A percentile compares a stretch with the other conserved stretches of the same genome.
These are phyloP conservation scores for Globisporangium irregulare DNA, from an alignment of 352 stramenopile species.

Conservation along the genomic window DNA sequence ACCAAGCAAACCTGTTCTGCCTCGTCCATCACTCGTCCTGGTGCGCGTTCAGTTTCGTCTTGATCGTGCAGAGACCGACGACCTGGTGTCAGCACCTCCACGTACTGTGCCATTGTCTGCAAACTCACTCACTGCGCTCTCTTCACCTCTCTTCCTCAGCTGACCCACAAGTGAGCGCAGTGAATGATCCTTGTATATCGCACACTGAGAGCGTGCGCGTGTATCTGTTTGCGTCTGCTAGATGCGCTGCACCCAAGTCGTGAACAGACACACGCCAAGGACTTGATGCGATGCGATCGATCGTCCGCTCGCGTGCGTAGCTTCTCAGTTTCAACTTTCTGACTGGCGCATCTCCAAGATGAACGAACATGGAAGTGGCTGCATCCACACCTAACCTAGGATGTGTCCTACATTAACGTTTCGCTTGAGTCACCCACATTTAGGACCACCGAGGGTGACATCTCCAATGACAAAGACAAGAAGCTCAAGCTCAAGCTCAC, in stretches of 20 bases:
- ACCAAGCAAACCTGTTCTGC: not conserved
- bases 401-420: not conserved
- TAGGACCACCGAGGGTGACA: not conserved
- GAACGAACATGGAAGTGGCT: not conserved
- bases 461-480: conserved; percentile 1
- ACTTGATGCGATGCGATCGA: not conserved
- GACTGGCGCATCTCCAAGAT: not conserved
- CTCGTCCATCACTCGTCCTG: not conserved
- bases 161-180: no score
- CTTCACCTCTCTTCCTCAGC: not conserved
- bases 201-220: not conserved
- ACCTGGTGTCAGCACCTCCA: conserved; percentile 25
- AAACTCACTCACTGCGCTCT: not conserved
- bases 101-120: conserved; percentile 28
- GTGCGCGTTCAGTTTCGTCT: not conserved
- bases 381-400: not conserved
- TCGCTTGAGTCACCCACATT: not conserved
- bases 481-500: no score
- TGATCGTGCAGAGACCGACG: not conserved
- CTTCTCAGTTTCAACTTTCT: not conserved
- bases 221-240: not conserved
- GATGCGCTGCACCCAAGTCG: not conserved
- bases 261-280: not conserved
- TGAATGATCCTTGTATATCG: no score
- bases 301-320: not conserved